These are phyloP conservation scores for Beauveria medogensis DNA, from an alignment of 2,329 filamentous ascomycete species.

Conservation along the genomic window DNA sequence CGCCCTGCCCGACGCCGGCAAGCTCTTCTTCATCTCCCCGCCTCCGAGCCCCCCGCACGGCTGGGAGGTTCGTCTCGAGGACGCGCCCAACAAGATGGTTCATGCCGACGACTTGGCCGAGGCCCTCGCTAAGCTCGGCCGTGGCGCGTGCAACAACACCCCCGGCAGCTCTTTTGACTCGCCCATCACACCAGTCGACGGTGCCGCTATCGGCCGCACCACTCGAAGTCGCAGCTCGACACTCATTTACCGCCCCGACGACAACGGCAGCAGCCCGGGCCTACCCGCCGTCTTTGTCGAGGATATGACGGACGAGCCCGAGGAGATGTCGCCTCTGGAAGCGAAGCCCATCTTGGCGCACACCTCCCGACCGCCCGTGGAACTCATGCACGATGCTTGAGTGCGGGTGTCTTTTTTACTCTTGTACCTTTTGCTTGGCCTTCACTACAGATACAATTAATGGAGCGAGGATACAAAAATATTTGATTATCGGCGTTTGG, in stretches of 20 bases:
- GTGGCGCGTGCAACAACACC: constrained; percentile 24
- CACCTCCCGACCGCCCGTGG: constrained; percentile 55
- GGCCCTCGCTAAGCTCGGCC: constrained; percentile 54
- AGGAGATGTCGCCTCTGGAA: constrained; percentile 35
- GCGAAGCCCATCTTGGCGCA: constrained; percentile 47
- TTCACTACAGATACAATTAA: background rate
- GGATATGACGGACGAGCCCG: constrained; percentile 54
- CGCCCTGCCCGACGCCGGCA: constrained; percentile 59
- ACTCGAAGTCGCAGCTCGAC: constrained; percentile 54
- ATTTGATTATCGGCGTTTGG: constrained; percentile 1
- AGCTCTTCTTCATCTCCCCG: constrained; percentile 66
- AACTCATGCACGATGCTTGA: constrained; percentile 47
- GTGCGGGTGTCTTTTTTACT: background rate
- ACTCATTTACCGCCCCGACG: constrained; percentile 56
- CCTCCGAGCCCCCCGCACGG: constrained; percentile 60
- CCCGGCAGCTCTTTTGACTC: constrained; percentile 18
- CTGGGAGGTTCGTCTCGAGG: constrained; percentile 61
- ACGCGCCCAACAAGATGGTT: constrained; percentile 61
- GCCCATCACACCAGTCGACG: constrained; percentile 35
- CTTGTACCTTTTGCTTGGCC: background rate
- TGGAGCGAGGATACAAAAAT: background rate
- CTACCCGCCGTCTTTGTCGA: constrained; percentile 60
- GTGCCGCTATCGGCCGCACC: constrained; percentile 20
- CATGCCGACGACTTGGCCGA: constrained; percentile 62
- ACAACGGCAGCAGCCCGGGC: constrained; percentile 44